These are phyloP conservation scores for Trebouxia sp. DNA, from an alignment of 139 green algal species.

Conservation along the genomic window DNA sequence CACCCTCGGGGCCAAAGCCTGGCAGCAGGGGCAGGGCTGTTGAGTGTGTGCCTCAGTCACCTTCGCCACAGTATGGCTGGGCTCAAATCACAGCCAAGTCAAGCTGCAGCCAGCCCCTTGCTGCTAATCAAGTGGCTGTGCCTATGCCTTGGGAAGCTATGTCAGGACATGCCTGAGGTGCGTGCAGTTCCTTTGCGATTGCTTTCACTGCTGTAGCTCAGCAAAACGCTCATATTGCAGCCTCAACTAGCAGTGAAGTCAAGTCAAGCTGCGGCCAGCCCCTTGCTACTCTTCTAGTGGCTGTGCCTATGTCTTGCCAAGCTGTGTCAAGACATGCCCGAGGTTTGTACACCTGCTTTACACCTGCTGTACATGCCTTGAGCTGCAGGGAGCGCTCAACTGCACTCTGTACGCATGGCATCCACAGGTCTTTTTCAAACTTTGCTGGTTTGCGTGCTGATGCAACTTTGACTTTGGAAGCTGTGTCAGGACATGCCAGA, in stretches of 20 bases:
- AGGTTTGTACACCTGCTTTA: conserved; percentile 18
- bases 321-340: conserved; percentile 67
- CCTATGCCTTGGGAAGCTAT: conserved; percentile 90
- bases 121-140: conserved; percentile 93
- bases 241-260: too few relatives aligned
- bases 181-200: neutral
- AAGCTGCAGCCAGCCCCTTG: too few relatives aligned
- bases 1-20: conserved; percentile 64
- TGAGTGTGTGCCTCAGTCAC: conserved; percentile 33
- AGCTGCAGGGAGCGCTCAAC: too few relatives aligned
- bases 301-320: conserved; percentile 90
- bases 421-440: too few relatives aligned
- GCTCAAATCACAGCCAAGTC: too few relatives aligned
- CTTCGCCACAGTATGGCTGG: conserved; percentile 17
- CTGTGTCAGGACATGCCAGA: too few relatives aligned
- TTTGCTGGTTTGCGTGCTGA: conserved; percentile 84
- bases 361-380: neutral
- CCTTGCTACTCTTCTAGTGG: conserved; percentile 84
- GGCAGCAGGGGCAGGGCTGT: conserved; percentile 47
- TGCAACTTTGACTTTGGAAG: conserved; percentile 89
- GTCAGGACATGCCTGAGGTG: conserved; percentile 57
- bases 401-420: too few relatives aligned
- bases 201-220: too few relatives aligned
- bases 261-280: too few relatives aligned
- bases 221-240: too few relatives aligned